Evolutionary conservation across 1,284 basidiomycete genomes (phyloP).

Genomic region (Cryptococcus jaspeensis): DNA sequence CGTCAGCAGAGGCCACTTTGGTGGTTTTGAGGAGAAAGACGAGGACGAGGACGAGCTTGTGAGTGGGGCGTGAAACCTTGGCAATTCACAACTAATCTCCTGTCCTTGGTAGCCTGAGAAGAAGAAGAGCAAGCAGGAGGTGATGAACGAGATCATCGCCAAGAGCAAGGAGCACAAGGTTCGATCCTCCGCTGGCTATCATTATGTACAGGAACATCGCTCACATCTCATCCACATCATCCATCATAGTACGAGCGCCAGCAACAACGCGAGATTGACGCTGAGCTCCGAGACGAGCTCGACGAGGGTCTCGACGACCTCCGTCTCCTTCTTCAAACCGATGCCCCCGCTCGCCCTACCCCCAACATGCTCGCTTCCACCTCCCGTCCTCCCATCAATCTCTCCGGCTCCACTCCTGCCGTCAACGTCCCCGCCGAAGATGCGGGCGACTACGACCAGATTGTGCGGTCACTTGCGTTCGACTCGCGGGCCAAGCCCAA

Average conservation of each 20-base stretch:
- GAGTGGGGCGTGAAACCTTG: conserved; percentile 16
- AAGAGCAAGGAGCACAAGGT: conserved; percentile 97
- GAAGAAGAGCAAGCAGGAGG: conserved; percentile 90
- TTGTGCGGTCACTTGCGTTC: conserved; percentile 87
- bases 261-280: conserved; percentile 80
- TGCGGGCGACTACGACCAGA: conserved; percentile 71
- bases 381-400: conserved; percentile 6
- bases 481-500: conserved; percentile 92
- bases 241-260: conserved; percentile 71
- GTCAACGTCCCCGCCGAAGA: conserved; percentile 22
- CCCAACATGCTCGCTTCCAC: conserved; percentile 26
- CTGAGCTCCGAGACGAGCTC: conserved; percentile 80
- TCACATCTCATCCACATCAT: background rate
- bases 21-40: conserved; percentile 75
- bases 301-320: conserved; percentile 86
- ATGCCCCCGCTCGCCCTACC: conserved; percentile 54
- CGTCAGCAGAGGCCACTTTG: conserved; percentile 74
- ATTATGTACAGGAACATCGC: background rate
- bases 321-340: conserved; percentile 68
- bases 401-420: background rate
- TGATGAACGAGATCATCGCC: conserved; percentile 97
- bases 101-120: conserved; percentile 61
- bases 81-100: background rate
- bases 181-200: conserved; percentile 10
- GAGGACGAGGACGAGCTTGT: conserved; percentile 60